Evolutionary conservation across 2,329 filamentous ascomycete genomes (phyloP), one percentile per base, ranked within the genome.

Genomic region (Pseudophaeomoniella oleicola): DNA sequence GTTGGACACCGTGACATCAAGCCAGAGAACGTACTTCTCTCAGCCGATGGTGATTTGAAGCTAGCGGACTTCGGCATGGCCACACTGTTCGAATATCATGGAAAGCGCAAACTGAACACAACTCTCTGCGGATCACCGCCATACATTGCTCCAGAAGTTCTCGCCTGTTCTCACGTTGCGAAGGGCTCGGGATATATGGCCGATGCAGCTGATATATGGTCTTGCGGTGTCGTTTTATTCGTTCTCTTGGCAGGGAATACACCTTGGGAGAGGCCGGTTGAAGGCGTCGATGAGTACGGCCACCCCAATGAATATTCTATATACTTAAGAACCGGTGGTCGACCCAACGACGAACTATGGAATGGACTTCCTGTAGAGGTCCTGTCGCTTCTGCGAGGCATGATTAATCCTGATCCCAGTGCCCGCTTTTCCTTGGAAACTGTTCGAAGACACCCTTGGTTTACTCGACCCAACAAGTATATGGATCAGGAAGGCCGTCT

Each of bases 61-160:
- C 74, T 98, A 38, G 90, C 90, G 10, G 90, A 98, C 56, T 98
- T 98, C 64, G 90, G 90, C 29, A 78, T 98, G 57, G 87, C 92
- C 4, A 90, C 86, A 16, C 72, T 96, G 57, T 98, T 94, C 52
- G 77, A 87, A 58, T 86, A 92, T 59, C 83, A 87, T 49, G 86
- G 86, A 6, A 72, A 78, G 49, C 72, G 75, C 44, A 92, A 94
- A 58, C 64, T 78, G 42, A 93, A 84, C 53, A 76, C 78, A 11
- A 94, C 88, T 2, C 81, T 96, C 46, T 98, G 90, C 53, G 90
- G 90, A 4, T 94, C 86, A 49, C 90, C 90, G 14, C 90, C 90
- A 1, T 98, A 98, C 51, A 94, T 98, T 51, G 90, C 90, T 1
- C 90, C 92, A 1, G 90, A 98, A 59, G 90, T 98, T 17, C 62